These are phyloP conservation scores for Aspergillus indologenus DNA, from an alignment of 495 filamentous ascomycete species.

Conservation along the genomic window DNA sequence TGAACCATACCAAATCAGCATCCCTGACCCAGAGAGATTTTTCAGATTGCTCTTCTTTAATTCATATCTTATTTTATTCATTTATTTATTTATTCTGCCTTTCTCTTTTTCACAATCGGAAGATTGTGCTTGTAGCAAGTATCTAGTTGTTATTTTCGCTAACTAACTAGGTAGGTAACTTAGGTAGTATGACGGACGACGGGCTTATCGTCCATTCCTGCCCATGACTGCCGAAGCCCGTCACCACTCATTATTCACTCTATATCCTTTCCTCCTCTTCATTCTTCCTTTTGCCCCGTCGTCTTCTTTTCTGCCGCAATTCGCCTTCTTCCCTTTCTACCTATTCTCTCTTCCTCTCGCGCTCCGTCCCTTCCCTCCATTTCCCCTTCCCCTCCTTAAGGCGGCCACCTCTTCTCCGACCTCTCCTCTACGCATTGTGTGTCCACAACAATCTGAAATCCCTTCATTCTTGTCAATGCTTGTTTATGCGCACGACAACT, in stretches of 20 bases:
- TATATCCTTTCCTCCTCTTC: not conserved
- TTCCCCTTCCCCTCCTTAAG: constrained; percentile 1
- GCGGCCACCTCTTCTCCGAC: not conserved
- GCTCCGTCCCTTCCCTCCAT: constrained; percentile 6
- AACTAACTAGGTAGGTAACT: not conserved
- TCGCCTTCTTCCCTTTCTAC: constrained; percentile 4
- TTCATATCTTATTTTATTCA: not conserved
- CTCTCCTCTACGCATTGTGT: not conserved
- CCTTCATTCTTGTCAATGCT: not conserved
- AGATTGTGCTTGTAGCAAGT: too few species aligned
- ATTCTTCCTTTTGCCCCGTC: not conserved
- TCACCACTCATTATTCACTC: not conserved
- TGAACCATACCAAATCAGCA: not conserved
- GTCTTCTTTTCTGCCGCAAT: not conserved
- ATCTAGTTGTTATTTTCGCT: too few species aligned
- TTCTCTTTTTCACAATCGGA: too few species aligned
- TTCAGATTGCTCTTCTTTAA: not conserved
- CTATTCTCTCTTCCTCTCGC: constrained; percentile 6
- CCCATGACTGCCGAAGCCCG: constrained; percentile 1
- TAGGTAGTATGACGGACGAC: not conserved
- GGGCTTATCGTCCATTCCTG: not conserved
- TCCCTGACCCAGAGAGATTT: not conserved
- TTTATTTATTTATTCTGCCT: too few species aligned
- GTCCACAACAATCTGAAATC: not conserved
- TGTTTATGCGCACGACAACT: not conserved